Evolutionary conservation across 75 land plant species (phyloP).

Genomic region (Selaginella tamariscina): DNA sequence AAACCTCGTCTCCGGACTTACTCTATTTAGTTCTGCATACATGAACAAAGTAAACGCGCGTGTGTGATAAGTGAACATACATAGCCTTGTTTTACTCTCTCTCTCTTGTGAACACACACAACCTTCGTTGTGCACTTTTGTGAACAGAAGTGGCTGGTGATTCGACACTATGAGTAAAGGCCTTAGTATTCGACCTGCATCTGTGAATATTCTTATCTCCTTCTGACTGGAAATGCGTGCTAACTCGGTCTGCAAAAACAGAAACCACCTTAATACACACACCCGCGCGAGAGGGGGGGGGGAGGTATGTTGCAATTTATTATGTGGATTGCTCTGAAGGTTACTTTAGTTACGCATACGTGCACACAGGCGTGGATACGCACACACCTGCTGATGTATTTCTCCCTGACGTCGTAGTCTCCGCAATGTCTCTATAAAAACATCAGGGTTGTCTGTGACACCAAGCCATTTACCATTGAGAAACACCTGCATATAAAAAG

Average conservation of each 20-base stretch:
- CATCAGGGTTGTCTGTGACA: conserved; percentile 30
- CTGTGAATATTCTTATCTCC: conserved; percentile 64
- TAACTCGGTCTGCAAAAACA: conserved; percentile 51
- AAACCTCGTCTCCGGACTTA: conserved; percentile 21
- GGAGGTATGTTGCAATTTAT: too few relatives aligned
- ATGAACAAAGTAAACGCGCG: too few relatives aligned
- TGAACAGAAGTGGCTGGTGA: conserved; percentile 8
- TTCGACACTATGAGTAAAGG: conserved; percentile 69
- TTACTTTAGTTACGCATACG: too few relatives aligned
- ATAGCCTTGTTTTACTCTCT: too few relatives aligned
- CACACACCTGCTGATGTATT: background rate
- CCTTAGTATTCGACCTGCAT: conserved; percentile 78
- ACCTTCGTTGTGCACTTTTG: conserved; percentile 5
- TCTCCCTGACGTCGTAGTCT: background rate
- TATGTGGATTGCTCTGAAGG: too few relatives aligned
- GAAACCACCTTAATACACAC: too few relatives aligned
- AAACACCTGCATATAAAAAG: too few relatives aligned
- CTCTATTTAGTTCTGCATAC: conserved; percentile 24
- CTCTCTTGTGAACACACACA: conserved; percentile 12
- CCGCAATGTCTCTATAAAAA: background rate
- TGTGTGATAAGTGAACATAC: too few relatives aligned
- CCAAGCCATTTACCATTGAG: conserved; percentile 84
- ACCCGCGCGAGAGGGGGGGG: too few relatives aligned
- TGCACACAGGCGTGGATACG: background rate
- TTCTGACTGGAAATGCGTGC: conserved; percentile 37